Evolutionary conservation across 495 filamentous ascomycete species (phyloP), one percentile per base, ranked within the genome.

Genomic region (Geopyxis carbonaria): DNA sequence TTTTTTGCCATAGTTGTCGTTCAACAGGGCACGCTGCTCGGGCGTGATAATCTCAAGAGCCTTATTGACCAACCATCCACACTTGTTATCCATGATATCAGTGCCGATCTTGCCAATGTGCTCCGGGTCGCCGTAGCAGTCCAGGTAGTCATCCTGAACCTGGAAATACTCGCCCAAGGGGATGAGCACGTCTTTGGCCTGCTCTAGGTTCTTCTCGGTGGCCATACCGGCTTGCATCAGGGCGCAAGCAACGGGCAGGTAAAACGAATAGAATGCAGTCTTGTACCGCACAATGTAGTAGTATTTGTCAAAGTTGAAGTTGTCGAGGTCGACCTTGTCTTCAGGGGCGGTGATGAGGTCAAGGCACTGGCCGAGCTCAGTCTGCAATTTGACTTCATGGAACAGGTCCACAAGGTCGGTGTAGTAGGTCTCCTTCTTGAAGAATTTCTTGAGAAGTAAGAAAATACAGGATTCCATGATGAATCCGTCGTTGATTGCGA

Each of bases 101-200:
- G 91, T 97, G 38, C 89, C 89, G 47, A 97, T 91, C 72, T 97
- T 97, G 55, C 89, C 89, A 53, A 97, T 89, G 50, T 72, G 66
- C 46, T 79, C 73, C 18, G 89, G 85, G 50, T 85, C 75, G 45
- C 89, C 91, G 48, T 84, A 97, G 61, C 83, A 86, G 66, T 97
- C 91, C 29, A 97, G 80, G 66, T 86, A 97, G 68, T 97, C 91
- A 56, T 97, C 89, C 62, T 95, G 89, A 47, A 92, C 71, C 61
- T 97, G 89, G 72, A 97, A 97, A 67, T 95, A 97, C 62, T 94
- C 85, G 48, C 89, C 89, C 56, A 95, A 76, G n/a, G 89, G 86
- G 55, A 97, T 93, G 38, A 97, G 71, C 56, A 97, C 93, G 46
- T 84, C 78, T 48, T 85, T 72, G 28, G 80, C 76, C 55, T 79